phyloP scores from a whole-genome alignment of 306 rosid species.

The Dalbergia cochinchinensis region DNA sequence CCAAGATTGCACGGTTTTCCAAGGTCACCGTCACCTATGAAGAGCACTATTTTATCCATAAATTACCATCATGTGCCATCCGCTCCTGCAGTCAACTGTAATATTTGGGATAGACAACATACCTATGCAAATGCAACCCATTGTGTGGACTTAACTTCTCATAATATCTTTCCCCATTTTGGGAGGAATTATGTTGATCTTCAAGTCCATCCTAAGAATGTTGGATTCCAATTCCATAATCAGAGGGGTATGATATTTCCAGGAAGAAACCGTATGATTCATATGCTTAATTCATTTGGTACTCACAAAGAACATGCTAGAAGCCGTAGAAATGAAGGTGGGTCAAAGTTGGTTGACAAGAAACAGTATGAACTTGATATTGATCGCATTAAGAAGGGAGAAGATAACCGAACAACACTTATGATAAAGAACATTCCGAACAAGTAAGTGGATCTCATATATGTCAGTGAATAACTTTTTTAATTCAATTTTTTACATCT shows the following conservation, averaged over 20 bases:
- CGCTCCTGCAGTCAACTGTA: conserved; percentile 57
- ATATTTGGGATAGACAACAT: conserved; percentile 62
- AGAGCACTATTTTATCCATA: conserved; percentile 49
- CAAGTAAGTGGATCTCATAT: conserved; percentile 57
- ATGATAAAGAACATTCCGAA: conserved; percentile 88
- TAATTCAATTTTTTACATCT: not conserved
- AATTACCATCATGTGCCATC: conserved; percentile 59
- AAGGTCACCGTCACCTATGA: conserved; percentile 59
- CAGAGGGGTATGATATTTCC: conserved; percentile 50
- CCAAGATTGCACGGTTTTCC: conserved; percentile 61
- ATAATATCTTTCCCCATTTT: conserved; percentile 57
- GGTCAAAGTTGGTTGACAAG: conserved; percentile 56
- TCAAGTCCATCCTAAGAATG: conserved; percentile 52
- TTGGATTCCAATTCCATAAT: conserved; percentile 45
- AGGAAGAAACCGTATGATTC: conserved; percentile 49
- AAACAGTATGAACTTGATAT: conserved; percentile 72
- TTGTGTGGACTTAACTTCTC: conserved; percentile 55
- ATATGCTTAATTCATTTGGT: conserved; percentile 55
- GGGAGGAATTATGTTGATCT: conserved; percentile 57
- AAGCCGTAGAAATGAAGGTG: conserved; percentile 67
- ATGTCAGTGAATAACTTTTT: conserved; percentile 9
- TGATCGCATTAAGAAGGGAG: conserved; percentile 61
- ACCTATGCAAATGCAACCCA: conserved; percentile 56
- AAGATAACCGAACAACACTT: conserved; percentile 73
- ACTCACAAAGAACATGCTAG: conserved; percentile 61